A percentile compares a stretch with the other conserved stretches of the same genome.
Conservation (phyloP, 2,329 filamentous ascomycete genomes). For the Colletotrichum plurivorum region DNA sequence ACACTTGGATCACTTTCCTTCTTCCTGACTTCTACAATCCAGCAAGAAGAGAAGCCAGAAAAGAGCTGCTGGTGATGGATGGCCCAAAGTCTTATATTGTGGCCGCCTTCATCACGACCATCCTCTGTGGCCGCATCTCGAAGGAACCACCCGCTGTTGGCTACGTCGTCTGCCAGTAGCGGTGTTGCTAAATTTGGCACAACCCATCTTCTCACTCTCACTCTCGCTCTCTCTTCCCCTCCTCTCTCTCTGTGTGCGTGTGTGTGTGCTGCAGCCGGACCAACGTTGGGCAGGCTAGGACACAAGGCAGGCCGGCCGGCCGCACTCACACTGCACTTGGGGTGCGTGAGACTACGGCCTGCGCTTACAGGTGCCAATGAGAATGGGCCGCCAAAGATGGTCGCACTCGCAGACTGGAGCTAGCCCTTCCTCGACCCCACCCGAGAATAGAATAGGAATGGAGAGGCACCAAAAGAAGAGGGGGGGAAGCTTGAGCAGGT, state of each 20-base stretch:
- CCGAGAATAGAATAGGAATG: conserved; percentile 40
- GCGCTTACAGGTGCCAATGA: conserved; percentile 66
- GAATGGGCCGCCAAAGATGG: conserved; percentile 45
- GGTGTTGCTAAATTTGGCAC: conserved; percentile 43
- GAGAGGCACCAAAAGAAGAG: conserved; percentile 24
- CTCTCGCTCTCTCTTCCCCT: neutral
- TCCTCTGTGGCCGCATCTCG: conserved; percentile 37
- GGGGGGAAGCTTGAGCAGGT: conserved; percentile 38
- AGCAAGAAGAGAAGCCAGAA: conserved; percentile 58
- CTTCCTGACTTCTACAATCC: conserved; percentile 58
- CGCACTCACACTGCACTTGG: conserved; percentile 25
- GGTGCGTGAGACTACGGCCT: conserved; percentile 43
- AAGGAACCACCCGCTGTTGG: conserved; percentile 34
- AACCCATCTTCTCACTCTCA: conserved; percentile 13
- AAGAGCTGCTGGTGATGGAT: conserved; percentile 54
- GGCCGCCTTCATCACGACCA: conserved; percentile 60
- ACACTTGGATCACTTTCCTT: conserved; percentile 64
- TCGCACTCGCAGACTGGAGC: conserved; percentile 32
- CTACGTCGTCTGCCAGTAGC: conserved; percentile 35
- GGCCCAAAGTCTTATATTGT: conserved; percentile 72
- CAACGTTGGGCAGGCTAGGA: conserved; percentile 33
- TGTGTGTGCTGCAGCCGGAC: conserved; percentile 21
- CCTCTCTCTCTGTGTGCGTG: conserved; percentile 4
- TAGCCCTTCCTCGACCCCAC: conserved; percentile 42
- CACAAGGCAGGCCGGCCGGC: conserved; percentile 36